Evolutionary conservation across 345 rosid species (phyloP).

Genomic region (Clarkia xantiana): DNA sequence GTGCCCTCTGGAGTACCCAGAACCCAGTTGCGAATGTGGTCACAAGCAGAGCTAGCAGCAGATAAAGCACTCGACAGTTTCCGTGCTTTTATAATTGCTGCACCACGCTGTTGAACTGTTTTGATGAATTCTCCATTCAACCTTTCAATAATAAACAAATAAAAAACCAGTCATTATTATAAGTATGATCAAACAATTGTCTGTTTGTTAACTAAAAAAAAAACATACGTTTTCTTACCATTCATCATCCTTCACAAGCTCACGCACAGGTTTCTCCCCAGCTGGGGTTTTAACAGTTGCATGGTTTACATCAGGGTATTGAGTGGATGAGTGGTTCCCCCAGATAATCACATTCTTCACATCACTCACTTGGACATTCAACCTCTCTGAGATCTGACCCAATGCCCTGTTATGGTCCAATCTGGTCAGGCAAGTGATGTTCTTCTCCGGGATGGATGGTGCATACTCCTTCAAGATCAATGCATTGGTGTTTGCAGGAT

Average conservation of each 20-base stretch:
- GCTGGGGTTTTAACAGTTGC: slow-evolving; percentile 66
- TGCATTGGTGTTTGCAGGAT: slow-evolving; percentile 98
- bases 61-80: slow-evolving; percentile 93
- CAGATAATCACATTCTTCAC: slow-evolving; percentile 92
- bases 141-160: slow-evolving; percentile 32
- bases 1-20: slow-evolving; percentile 99
- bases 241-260: slow-evolving; percentile 69
- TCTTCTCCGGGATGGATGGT: slow-evolving; percentile 87
- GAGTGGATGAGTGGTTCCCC: slow-evolving; percentile 97
- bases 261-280: slow-evolving; percentile 65
- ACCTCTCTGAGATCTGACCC: slow-evolving; percentile 89
- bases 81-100: slow-evolving; percentile 96
- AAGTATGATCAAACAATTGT: neutral
- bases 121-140: slow-evolving; percentile 71
- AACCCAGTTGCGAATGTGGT: slow-evolving; percentile 98
- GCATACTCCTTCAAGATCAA: slow-evolving; percentile 94
- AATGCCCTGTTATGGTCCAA: slow-evolving; percentile 97
- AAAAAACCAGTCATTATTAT: neutral
- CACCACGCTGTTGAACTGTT: slow-evolving; percentile 97
- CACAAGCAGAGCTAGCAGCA: slow-evolving; percentile 98
- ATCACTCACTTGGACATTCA: slow-evolving; percentile 74
- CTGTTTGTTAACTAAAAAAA: neutral
- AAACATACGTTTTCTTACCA: slow-evolving; percentile 32
- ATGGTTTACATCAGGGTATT: slow-evolving; percentile 98
- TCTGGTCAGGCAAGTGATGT: slow-evolving; percentile 90